phyloP scores from a whole-genome alignment of 768 basidiomycete species.

The Leccinum subtestaceum region DNA sequence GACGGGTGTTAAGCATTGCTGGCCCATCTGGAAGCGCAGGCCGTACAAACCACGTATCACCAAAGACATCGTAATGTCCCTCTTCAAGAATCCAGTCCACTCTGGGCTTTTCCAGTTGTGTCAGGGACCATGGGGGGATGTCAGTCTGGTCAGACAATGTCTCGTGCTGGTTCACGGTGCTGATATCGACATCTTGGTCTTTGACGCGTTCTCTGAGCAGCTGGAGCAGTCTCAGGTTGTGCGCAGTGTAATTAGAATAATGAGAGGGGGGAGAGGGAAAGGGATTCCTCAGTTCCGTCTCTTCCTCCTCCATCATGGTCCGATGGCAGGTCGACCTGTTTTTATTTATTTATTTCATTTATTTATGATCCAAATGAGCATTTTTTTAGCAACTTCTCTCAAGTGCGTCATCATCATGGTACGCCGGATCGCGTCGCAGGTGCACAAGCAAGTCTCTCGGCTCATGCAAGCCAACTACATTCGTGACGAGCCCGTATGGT shows the following conservation, averaged over 20 bases:
- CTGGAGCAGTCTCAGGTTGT: constrained; percentile 67
- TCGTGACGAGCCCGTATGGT: constrained; percentile 75
- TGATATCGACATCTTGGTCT: constrained; percentile 35
- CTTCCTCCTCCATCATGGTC: constrained; percentile 51
- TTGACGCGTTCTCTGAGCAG: constrained; percentile 55
- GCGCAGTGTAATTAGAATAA: constrained; percentile 71
- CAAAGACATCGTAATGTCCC: constrained; percentile 77
- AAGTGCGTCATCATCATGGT: constrained; percentile 46
- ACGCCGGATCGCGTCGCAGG: constrained; percentile 79
- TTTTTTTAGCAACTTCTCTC: background rate
- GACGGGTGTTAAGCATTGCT: constrained; percentile 16
- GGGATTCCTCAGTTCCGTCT: constrained; percentile 76
- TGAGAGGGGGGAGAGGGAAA: constrained; percentile 89
- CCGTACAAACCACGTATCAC: constrained; percentile 88
- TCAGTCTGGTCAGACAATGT: constrained; percentile 68
- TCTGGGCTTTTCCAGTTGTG: constrained; percentile 78
- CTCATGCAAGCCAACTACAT: constrained; percentile 67
- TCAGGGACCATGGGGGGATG: constrained; percentile 74
- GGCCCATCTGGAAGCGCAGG: constrained; percentile 6
- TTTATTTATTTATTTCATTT: background rate
- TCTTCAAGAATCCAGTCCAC: constrained; percentile 91
- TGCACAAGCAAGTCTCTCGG: constrained; percentile 84
- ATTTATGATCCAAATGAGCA: background rate
- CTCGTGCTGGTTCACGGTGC: constrained; percentile 53
- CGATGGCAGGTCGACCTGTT: background rate